phyloP scores from a whole-genome alignment of 1,284 basidiomycete genomes.

The Chondrostereum purpureum region DNA sequence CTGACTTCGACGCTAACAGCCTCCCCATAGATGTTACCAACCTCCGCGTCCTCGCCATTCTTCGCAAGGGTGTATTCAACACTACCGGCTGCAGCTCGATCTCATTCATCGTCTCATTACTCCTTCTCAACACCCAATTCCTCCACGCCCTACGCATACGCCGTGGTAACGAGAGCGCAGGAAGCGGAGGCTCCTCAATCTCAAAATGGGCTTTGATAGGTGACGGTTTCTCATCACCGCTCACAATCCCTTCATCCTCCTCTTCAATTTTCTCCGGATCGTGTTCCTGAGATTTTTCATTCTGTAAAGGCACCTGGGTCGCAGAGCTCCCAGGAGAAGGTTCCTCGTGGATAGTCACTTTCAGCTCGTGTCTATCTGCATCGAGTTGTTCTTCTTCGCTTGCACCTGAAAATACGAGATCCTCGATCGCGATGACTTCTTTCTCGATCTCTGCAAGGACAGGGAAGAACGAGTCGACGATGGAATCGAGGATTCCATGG shows the following conservation, averaged over 20 bases:
- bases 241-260: not conserved
- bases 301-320: not conserved
- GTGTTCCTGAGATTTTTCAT: not conserved
- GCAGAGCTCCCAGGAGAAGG: not conserved
- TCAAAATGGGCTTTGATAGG: slow-evolving; percentile 25
- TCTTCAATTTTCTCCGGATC: not conserved
- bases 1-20: slow-evolving; percentile 75
- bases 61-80: slow-evolving; percentile 29
- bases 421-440: slow-evolving; percentile 78
- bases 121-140: too few species aligned
- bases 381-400: slow-evolving; percentile 4
- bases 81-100: not conserved
- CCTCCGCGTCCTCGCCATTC: slow-evolving; percentile 78
- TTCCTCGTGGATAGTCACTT: not conserved
- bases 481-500: slow-evolving; percentile 87
- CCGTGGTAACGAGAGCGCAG: slow-evolving; percentile 22
- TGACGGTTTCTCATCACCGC: slow-evolving; percentile 1
- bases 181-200: slow-evolving; percentile 24
- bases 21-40: slow-evolving; percentile 80
- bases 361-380: not conserved
- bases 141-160: slow-evolving; percentile 23
- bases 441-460: slow-evolving; percentile 78
- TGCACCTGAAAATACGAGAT: slow-evolving; percentile 46
- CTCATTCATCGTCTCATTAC: not conserved
- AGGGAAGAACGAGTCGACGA: slow-evolving; percentile 93